phyloP scores from a whole-genome alignment of 2,329 filamentous ascomycete species.

The Cordyceps cicadae region DNA sequence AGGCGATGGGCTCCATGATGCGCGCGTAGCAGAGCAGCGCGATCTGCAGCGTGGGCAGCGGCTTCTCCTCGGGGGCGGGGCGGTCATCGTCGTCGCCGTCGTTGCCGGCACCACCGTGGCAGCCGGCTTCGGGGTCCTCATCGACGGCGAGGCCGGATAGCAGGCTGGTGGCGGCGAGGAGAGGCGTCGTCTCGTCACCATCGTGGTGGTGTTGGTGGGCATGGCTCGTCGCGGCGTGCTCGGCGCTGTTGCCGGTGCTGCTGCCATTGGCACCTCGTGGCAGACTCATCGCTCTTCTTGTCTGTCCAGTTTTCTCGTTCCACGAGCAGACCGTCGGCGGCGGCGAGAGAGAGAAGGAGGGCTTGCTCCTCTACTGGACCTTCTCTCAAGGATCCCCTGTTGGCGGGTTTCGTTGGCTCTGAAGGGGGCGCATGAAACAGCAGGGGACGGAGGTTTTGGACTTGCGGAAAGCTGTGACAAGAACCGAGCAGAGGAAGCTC shows the following conservation, averaged over 20 bases:
- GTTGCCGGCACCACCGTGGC: neutral
- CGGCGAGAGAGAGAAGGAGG: too few species aligned
- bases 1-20: conserved; percentile 68
- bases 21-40: conserved; percentile 65
- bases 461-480: too few species aligned
- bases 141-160: neutral
- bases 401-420: too few species aligned
- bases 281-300: neutral
- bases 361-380: too few species aligned
- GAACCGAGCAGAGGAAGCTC: too few species aligned
- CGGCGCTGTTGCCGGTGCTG: neutral
- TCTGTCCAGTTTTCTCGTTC: neutral
- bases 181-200: conserved; percentile 2
- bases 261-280: neutral
- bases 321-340: too few species aligned
- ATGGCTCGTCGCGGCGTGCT: neutral
- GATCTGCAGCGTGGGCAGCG: conserved; percentile 56
- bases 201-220: neutral
- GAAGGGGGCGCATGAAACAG: too few species aligned
- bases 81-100: neutral
- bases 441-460: too few species aligned
- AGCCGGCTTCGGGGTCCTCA: neutral
- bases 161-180: neutral
- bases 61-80: conserved; percentile 27
- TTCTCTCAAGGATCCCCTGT: too few species aligned